Conservation (phyloP, 2,329 filamentous ascomycete genomes). For the Pyrenochaeta sp. region DNA sequence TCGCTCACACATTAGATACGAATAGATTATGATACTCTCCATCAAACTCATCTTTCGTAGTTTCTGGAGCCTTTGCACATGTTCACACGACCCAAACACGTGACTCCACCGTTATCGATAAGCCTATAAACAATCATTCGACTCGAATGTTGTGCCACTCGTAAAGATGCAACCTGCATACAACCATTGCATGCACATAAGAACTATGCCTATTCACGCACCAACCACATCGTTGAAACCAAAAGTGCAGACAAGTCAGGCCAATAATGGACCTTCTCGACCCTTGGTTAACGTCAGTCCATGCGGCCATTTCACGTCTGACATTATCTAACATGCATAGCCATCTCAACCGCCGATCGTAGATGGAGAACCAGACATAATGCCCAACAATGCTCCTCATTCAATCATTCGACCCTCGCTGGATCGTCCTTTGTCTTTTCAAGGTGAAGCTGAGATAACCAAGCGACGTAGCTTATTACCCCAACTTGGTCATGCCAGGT, state of each 20-base stretch:
- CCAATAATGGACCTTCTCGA: slow-evolving; percentile 14
- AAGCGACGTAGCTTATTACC: slow-evolving; percentile 42
- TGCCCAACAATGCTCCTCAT: not conserved
- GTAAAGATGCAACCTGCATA: not conserved
- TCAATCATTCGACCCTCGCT: slow-evolving; percentile 7
- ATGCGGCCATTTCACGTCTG: not conserved
- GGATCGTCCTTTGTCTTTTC: slow-evolving; percentile 9
- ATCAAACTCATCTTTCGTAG: not conserved
- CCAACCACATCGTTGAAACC: slow-evolving; percentile 28
- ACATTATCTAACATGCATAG: slow-evolving; percentile 10
- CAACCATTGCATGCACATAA: slow-evolving; percentile 6
- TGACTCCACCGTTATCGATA: slow-evolving; percentile 13
- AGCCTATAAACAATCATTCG: slow-evolving; percentile 1
- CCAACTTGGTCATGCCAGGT: slow-evolving; percentile 40
- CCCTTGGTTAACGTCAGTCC: slow-evolving; percentile 9
- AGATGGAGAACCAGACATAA: not conserved
- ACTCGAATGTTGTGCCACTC: slow-evolving; percentile 3
- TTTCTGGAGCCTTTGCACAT: not conserved
- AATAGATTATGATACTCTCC: slow-evolving; percentile 24
- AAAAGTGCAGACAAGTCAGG: slow-evolving; percentile 19
- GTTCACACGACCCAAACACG: not conserved
- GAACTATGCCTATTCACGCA: slow-evolving; percentile 31
- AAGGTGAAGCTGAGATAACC: slow-evolving; percentile 14
- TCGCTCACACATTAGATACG: slow-evolving; percentile 30
- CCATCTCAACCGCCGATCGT: slow-evolving; percentile 1